Evolutionary conservation across 352 stramenopile species (phyloP).

Genomic region (Blastocystis sp.): DNA sequence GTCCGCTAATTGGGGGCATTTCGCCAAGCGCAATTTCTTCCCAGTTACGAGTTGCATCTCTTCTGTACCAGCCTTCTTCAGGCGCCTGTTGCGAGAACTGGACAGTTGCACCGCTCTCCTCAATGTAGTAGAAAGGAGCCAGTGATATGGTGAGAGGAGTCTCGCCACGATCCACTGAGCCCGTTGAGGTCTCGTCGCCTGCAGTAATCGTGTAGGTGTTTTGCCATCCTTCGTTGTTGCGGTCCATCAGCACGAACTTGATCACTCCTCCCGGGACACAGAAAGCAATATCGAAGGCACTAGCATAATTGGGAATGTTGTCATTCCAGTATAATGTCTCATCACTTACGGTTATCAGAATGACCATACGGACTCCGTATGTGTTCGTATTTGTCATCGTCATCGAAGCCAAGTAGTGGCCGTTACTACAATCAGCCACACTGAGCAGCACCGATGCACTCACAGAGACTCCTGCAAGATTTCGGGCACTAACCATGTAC

Average conservation of each 20-base stretch:
- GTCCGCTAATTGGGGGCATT: not conserved
- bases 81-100: not conserved
- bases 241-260: slow-evolving; percentile 6
- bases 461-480: not conserved
- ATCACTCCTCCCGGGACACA: not conserved
- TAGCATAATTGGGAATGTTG: not conserved
- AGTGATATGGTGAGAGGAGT: not conserved
- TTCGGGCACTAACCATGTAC: not conserved
- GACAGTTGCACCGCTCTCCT: not conserved
- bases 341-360: not conserved
- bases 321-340: not conserved
- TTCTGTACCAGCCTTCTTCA: not conserved
- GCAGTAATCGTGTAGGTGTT: not conserved
- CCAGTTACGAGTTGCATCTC: not conserved
- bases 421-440: not conserved
- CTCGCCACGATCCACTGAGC: not conserved
- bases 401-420: not conserved
- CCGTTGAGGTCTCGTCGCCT: not conserved
- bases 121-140: not conserved
- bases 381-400: not conserved
- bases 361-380: not conserved
- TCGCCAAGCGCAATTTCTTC: not conserved
- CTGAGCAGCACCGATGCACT: not conserved
- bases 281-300: not conserved
- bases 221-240: not conserved